Percentiles rank a stretch among this genome's conserved stretches.
Evolutionary conservation across 2,329 filamentous ascomycete species (phyloP).

Genomic region (Cephalotrichum gorgonifer): DNA sequence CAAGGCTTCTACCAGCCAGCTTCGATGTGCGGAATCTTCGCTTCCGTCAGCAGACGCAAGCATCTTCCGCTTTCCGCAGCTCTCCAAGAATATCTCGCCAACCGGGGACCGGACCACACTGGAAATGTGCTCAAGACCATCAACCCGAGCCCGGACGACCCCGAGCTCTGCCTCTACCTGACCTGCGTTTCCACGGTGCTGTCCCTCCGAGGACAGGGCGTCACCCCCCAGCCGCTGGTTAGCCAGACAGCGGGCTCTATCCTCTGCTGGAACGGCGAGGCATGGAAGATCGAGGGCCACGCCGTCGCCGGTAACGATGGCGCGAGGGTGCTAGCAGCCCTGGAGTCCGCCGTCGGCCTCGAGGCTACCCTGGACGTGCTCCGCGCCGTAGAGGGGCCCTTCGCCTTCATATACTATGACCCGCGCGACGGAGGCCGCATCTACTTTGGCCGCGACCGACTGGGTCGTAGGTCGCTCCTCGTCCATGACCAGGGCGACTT

Average conservation of each 20-base stretch:
- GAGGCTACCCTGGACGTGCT: constrained; percentile 39
- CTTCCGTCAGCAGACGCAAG: constrained; percentile 3
- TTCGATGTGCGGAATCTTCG: constrained; percentile 10
- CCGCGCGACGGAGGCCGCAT: constrained; percentile 40
- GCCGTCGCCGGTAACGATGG: constrained; percentile 70
- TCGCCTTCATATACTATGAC: constrained; percentile 81
- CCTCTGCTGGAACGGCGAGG: constrained; percentile 96
- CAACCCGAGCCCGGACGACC: constrained; percentile 11
- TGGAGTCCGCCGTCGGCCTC: constrained; percentile 25
- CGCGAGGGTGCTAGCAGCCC: constrained; percentile 50
- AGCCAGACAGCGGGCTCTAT: constrained; percentile 44
- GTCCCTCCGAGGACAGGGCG: constrained; percentile 66
- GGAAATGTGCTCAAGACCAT: constrained; percentile 26
- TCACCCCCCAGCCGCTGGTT: constrained; percentile 64
- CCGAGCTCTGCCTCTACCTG: constrained; percentile 31
- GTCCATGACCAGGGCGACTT: constrained; percentile 36
- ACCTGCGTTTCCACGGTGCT: constrained; percentile 76
- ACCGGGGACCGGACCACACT: constrained; percentile 50
- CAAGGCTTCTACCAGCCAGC: not conserved
- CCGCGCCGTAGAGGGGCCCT: constrained; percentile 65
- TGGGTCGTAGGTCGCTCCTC: constrained; percentile 78
- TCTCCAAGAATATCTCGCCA: constrained; percentile 36
- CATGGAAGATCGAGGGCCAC: constrained; percentile 61
- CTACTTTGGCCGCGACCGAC: constrained; percentile 77
- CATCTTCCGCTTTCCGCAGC: not conserved